Conservation (phyloP, 179 eudicot species). For the Spinacia oleracea region DNA sequence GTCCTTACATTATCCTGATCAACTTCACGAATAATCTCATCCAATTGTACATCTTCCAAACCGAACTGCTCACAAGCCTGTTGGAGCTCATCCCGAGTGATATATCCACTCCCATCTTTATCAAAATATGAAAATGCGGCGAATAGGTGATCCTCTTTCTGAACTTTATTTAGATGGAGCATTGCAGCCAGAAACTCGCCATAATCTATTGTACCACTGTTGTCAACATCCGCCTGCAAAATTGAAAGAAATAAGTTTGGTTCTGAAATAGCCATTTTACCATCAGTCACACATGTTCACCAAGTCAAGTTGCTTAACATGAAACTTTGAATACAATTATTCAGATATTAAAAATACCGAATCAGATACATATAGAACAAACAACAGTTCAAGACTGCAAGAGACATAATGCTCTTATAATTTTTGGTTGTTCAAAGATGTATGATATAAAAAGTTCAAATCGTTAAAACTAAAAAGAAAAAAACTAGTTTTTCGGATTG, state of each 20-base stretch:
- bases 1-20: slow-evolving; percentile 47
- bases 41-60: slow-evolving; percentile 35
- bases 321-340: neutral
- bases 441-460: neutral
- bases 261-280: neutral
- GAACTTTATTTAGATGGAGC: slow-evolving; percentile 49
- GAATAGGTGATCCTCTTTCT: slow-evolving; percentile 46
- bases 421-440: neutral
- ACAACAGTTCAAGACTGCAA: neutral
- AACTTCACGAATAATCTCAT: slow-evolving; percentile 44
- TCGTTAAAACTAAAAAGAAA: neutral
- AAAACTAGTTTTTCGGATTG: neutral
- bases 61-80: slow-evolving; percentile 48
- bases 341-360: neutral
- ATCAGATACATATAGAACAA: neutral
- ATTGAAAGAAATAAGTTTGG: neutral
- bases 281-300: neutral
- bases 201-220: slow-evolving; percentile 50
- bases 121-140: slow-evolving; percentile 48
- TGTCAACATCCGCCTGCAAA: slow-evolving; percentile 49
- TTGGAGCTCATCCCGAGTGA: slow-evolving; percentile 48
- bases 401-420: neutral
- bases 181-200: slow-evolving; percentile 50
- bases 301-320: slow-evolving; percentile 9
- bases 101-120: slow-evolving; percentile 53